Evolutionary conservation across 2,329 filamentous ascomycete species (phyloP), one percentile per base, ranked within the genome.

Genomic region (Pseudopyricularia javanii): DNA sequence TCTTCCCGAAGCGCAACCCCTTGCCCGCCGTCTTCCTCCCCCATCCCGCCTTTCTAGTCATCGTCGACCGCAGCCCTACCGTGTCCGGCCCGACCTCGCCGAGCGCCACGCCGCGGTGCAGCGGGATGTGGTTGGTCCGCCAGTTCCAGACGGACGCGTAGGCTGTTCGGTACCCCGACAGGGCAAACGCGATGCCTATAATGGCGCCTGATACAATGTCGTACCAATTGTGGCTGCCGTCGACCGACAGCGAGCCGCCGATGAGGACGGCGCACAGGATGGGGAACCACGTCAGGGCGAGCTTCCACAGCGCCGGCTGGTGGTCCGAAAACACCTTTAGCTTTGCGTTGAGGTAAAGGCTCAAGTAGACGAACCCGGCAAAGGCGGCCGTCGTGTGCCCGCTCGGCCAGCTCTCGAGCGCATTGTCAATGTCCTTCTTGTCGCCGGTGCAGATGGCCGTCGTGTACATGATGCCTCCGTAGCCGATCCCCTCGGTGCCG

Each of bases 181-280:
- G 73, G 0, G 83, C 83, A 65, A 82, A 77, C 35, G 78, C 58
- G 1, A 72, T 78, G 1, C 85, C 85, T 52, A 88, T 86, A 12
- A 74, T 61, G 0, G 74, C 78, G 1, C 85, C 85, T 0, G 75
- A 82, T 0, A 85, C 56, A 45, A 86, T 74, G 55, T 88, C 85
- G 56, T 88, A 88, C 81, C 83, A 86, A 66, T 88, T 83, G 67
- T 90, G 85, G 63, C 74, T 86, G 63, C 86, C 79, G 57, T 88
- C 81, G 53, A 88, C 86, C 0, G 83, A 86, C 11, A 88, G 68
- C 0, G 82, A 78, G 6, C 84, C 84, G 1, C 77, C 83, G 43
- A 89, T 86, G 3, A 89, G 69, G 2, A 72, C 74, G 0, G 85
- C 85, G 2, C 80, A 82, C 0, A 89, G 76, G 3, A 89, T 67